Percentiles rank a stretch among this genome's conserved stretches.
Evolutionary conservation across 2,329 filamentous ascomycete species (phyloP).

Genomic region (Penicillium sp.): DNA sequence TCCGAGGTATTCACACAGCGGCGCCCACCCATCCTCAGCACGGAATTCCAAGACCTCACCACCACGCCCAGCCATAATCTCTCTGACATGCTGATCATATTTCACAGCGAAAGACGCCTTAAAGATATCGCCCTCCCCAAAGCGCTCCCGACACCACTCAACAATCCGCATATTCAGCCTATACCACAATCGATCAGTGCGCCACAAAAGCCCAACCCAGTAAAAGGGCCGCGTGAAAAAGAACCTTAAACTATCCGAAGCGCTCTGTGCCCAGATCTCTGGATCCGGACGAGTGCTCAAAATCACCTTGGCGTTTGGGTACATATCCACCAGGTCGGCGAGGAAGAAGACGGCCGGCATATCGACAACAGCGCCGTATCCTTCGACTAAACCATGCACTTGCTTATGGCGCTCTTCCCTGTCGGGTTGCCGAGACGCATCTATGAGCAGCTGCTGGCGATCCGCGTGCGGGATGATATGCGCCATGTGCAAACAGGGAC

Average conservation of each 20-base stretch:
- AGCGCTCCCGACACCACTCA: slow-evolving; percentile 1
- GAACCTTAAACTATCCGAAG: background rate
- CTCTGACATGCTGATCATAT: slow-evolving; percentile 6
- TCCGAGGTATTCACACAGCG: slow-evolving; percentile 6
- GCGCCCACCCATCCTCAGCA: slow-evolving; percentile 10
- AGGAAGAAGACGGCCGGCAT: slow-evolving; percentile 13
- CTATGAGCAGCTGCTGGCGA: slow-evolving; percentile 3
- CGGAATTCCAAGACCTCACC: slow-evolving; percentile 3
- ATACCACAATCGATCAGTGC: slow-evolving; percentile 7
- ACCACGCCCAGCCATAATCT: background rate
- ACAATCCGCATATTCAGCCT: slow-evolving; percentile 9
- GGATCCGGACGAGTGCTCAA: slow-evolving; percentile 4
- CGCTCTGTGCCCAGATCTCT: slow-evolving; percentile 7
- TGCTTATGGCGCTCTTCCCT: slow-evolving; percentile 5
- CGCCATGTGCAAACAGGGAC: slow-evolving; percentile 14
- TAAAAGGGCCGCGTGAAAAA: slow-evolving; percentile 1
- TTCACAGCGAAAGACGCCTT: background rate
- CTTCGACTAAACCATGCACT: slow-evolving; percentile 5
- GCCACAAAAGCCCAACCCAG: slow-evolving; percentile 1
- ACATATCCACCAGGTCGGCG: slow-evolving; percentile 12
- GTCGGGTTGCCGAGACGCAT: slow-evolving; percentile 2
- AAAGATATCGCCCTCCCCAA: background rate
- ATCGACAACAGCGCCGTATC: slow-evolving; percentile 7
- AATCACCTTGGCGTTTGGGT: slow-evolving; percentile 6
- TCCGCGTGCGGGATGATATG: slow-evolving; percentile 10